Conservation (phyloP, 1,284 basidiomycete species). For the Boletus subluridellus region DNA sequence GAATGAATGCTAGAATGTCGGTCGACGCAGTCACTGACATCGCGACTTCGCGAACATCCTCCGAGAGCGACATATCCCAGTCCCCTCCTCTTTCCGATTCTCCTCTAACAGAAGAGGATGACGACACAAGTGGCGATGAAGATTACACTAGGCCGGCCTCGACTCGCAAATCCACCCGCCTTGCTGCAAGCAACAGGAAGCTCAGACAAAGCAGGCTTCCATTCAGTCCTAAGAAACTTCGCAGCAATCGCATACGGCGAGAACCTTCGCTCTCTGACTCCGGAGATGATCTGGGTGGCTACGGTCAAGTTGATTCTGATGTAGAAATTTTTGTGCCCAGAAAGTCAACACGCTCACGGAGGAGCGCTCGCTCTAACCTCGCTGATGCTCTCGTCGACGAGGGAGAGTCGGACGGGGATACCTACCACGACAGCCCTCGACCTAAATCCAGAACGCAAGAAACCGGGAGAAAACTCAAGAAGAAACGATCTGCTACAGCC, state of each 20-base stretch:
- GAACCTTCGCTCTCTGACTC: slow-evolving; percentile 39
- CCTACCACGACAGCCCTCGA: slow-evolving; percentile 33
- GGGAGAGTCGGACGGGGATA: slow-evolving; percentile 33
- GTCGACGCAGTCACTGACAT: slow-evolving; percentile 15
- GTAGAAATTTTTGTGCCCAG: slow-evolving; percentile 28
- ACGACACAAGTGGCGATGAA: slow-evolving; percentile 32
- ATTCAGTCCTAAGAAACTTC: slow-evolving; percentile 62
- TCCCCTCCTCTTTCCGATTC: slow-evolving; percentile 13
- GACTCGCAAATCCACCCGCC: slow-evolving; percentile 29
- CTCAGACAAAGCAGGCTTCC: slow-evolving; percentile 41
- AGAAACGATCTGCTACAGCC: slow-evolving; percentile 42
- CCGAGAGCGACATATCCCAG: slow-evolving; percentile 7
- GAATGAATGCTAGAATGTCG: slow-evolving; percentile 41
- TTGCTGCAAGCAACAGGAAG: slow-evolving; percentile 9
- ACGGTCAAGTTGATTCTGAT: slow-evolving; percentile 37
- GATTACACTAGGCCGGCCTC: slow-evolving; percentile 23
- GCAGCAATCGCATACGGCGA: slow-evolving; percentile 29
- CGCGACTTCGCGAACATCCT: slow-evolving; percentile 2
- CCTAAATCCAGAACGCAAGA: slow-evolving; percentile 15
- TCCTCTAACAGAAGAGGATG: slow-evolving; percentile 26
- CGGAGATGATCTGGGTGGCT: slow-evolving; percentile 37
- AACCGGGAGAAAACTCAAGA: slow-evolving; percentile 23
- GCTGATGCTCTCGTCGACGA: slow-evolving; percentile 34
- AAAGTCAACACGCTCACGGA: slow-evolving; percentile 40
- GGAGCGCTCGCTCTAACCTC: slow-evolving; percentile 36